Evolutionary conservation across 805 yeast species (phyloP).

Genomic region (Pichia paraexigua): DNA sequence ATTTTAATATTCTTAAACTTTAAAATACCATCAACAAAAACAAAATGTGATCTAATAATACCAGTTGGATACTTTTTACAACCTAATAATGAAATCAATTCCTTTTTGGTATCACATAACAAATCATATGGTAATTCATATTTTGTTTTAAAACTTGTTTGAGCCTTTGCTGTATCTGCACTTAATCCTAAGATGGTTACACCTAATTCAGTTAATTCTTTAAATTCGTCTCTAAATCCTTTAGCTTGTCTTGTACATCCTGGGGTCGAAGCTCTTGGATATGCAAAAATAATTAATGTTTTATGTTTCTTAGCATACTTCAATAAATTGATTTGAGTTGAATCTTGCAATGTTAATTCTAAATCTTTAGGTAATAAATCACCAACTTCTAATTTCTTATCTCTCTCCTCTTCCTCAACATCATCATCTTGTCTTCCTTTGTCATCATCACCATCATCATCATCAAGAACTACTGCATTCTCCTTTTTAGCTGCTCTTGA

Average conservation of each 20-base stretch:
- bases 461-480: neutral
- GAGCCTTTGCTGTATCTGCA: conserved; percentile 74
- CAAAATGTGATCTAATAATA: conserved; percentile 85
- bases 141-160: conserved; percentile 64
- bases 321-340: conserved; percentile 17
- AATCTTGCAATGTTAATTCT: conserved; percentile 45
- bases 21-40: conserved; percentile 71
- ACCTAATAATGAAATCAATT: conserved; percentile 66
- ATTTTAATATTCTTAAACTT: conserved; percentile 44
- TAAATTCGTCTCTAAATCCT: conserved; percentile 69
- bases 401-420: neutral
- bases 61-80: conserved; percentile 75
- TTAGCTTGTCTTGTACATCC: conserved; percentile 95
- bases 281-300: conserved; percentile 57
- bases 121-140: conserved; percentile 67
- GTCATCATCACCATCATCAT: conserved; percentile 1
- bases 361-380: conserved; percentile 10
- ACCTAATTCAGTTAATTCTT: conserved; percentile 38
- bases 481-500: neutral
- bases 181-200: conserved; percentile 73
- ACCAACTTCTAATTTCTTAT: conserved; percentile 11
- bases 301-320: conserved; percentile 26
- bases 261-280: conserved; percentile 90
- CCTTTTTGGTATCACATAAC: conserved; percentile 65
- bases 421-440: too few species aligned